Base-by-base conservation (phyloP, 73 alveolate genomes). In the Loxodes magnus region DNA sequence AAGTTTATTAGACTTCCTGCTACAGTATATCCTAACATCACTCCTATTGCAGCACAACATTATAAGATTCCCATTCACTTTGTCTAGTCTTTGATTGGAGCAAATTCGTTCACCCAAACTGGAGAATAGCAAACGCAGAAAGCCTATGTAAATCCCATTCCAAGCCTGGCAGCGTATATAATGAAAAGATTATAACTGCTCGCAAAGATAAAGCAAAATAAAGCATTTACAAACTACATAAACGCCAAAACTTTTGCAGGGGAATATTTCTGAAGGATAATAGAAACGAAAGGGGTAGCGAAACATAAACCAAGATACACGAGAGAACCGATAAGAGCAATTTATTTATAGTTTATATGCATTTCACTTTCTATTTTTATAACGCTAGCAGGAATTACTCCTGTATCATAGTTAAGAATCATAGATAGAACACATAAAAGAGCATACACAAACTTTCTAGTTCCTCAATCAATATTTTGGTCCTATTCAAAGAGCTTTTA, bases 41-140 rank as follows among this genome's bases (percentile, higher is more conserved):
- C 90, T 2, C 98, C 98, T 5, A 82, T 35, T 5, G 76, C 86
- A 19, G 74, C 82, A 37, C 85, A 84, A 34, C 95, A 64, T 44
- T 90, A 91, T 42, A 90, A 57, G 16, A 74, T 51, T n/a, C 94
- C 98, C 94, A 90, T 87, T 95, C 98, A 90, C 26, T 80, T 85
- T 17, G 98, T 73, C 56, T 71, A 63, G 37, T 67, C 54, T 23
- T 69, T 81, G 14, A 49, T 50, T 7, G 98, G 98, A 14, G 92
- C 64, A 71, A 77, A 90, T 48, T 85, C 92, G 77, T 90, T 90
- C 9, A 86, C 92, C 98, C 96, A 90, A 24, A 90, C 96, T 20
- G 98, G 98, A 2, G 88, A 92, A 56, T 90, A 86, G 34, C 84
- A 82, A 5, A 77, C 84, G 38, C 81, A 67, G 65, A 90, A 90